Base-by-base conservation (phyloP, 345 rosid genomes). In the Salix dunnii region DNA sequence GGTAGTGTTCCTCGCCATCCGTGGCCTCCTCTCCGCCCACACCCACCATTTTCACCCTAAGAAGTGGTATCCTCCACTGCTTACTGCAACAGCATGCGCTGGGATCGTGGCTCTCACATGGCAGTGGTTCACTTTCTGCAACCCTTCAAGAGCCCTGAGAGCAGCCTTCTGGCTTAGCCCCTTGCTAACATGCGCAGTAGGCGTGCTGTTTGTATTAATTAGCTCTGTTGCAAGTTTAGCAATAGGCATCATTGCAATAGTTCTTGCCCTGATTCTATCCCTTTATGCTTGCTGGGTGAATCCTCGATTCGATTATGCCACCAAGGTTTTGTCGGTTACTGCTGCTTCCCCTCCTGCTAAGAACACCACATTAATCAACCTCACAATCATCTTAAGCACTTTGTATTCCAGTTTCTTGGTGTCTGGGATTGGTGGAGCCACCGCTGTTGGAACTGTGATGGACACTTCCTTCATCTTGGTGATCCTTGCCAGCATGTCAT, bases 381-480 rank as follows among this genome's bases (percentile, higher is more conserved):
- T 82, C 18, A 85, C 93, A 3, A 75, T 85, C 78, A 1, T 77
- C 10, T 40, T 48, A 3, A 71, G 90, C 27, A 49, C 80, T 3
- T 3, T 88, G 6, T 90, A 89, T 82, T 88, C 90, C 28, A 67
- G 87, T 48, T 88, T 95, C 84, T 75, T 89, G 85, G 84, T 90
- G 60, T 82, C 84, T 20, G 99, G 96, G 73, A 89, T 95, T 21
- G 97, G 96, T 31, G 97, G 96, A 36, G 97, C 97, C 30, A 87
- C 89, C 20, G 81, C 95, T 0, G 79, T 88, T 3, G 87, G 88
- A 74, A 87, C 90, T 21, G 75, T 27, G 42, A 70, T 86, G 13
- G 92, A 92, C 80, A 64, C 76, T 48, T 27, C 86, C 78, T 90
- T 91, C 91, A 90, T 89, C 66, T 17, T 77, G 6, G 33, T 84